These are phyloP conservation scores for Saccharomycopsis hybrid DNA, from an alignment of 1,139 yeast species.

Conservation along the genomic window DNA sequence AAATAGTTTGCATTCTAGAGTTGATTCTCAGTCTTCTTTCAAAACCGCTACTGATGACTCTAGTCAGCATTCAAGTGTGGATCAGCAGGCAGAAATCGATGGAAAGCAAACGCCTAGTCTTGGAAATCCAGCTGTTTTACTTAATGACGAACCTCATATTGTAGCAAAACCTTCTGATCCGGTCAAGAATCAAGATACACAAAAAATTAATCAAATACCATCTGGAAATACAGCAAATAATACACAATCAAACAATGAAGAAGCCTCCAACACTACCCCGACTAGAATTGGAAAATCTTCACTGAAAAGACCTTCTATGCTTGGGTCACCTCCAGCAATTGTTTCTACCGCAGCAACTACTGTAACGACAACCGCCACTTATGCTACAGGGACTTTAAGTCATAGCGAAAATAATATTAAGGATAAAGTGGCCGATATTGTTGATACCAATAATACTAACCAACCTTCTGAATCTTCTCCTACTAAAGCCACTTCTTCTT, in stretches of 20 bases:
- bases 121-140: neutral
- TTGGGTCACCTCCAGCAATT: conserved; percentile 1
- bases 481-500: neutral
- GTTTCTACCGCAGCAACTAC: neutral
- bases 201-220: too few species aligned
- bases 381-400: conserved; percentile 9
- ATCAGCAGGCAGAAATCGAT: neutral
- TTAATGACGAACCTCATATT: too few species aligned
- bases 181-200: too few species aligned
- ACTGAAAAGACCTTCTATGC: conserved; percentile 2
- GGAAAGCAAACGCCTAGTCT: neutral
- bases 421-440: conserved; percentile 1
- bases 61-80: neutral
- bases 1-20: neutral
- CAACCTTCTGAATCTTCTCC: neutral
- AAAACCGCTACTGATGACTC: conserved; percentile 2
- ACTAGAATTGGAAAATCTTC: neutral
- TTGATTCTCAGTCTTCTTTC: conserved; percentile 1
- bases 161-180: too few species aligned
- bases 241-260: too few species aligned
- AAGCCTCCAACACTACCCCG: too few species aligned
- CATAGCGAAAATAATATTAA: neutral
- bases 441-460: too few species aligned
- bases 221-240: too few species aligned
- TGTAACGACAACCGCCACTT: conserved; percentile 8